phyloP scores from a whole-genome alignment of 1,284 basidiomycete species.

The Naganishia sp. region DNA sequence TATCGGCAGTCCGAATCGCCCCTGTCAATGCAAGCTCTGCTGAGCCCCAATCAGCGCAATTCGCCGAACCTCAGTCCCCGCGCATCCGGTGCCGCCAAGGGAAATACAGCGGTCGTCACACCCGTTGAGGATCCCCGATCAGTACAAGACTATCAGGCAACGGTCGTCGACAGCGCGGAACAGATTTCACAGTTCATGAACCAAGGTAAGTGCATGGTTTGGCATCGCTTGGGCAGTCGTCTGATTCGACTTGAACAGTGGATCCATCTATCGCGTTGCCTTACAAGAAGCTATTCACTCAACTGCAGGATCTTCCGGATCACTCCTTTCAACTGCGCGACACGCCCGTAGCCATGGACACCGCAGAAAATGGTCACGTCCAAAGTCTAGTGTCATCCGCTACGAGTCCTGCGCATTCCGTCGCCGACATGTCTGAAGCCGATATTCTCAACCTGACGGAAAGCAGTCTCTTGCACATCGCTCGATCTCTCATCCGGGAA shows the following conservation, averaged over 20 bases:
- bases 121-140: too few relatives aligned
- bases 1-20: conserved; percentile 8
- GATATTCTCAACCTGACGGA: conserved; percentile 7
- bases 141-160: too few relatives aligned
- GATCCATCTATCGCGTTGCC: conserved; percentile 15
- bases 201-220: neutral
- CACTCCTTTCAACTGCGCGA: neutral
- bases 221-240: too few relatives aligned
- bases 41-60: conserved; percentile 1
- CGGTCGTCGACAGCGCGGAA: neutral
- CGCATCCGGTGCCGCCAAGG: too few relatives aligned
- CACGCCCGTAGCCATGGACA: neutral
- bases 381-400: too few relatives aligned
- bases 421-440: conserved; percentile 14
- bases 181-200: neutral
- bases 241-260: neutral
- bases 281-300: conserved; percentile 13
- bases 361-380: neutral
- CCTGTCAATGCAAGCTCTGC: conserved; percentile 8
- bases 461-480: conserved; percentile 13
- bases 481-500: conserved; percentile 17
- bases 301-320: neutral
- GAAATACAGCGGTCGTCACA: too few relatives aligned
- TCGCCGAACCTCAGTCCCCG: neutral
- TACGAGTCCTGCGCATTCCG: neutral